Percentiles rank a stretch among this genome's conserved stretches.
phyloP scores from a whole-genome alignment of 2,329 filamentous ascomycete genomes.

The Cytospora piceicola region DNA sequence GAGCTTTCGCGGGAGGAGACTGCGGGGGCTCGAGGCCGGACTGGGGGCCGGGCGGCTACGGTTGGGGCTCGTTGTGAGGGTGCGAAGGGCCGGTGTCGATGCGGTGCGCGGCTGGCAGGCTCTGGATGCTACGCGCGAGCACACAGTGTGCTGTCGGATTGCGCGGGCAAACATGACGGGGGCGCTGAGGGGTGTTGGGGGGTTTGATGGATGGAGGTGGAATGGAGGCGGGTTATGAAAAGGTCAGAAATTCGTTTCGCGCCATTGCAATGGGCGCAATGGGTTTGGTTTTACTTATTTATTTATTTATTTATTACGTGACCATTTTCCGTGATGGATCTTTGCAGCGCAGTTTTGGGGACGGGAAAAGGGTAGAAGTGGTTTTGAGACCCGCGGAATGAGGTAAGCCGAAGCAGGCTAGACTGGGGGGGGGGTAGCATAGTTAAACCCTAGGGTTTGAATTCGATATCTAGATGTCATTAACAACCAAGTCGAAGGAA shows the following conservation, averaged over 20 bases:
- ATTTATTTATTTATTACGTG: slow-evolving; percentile 8
- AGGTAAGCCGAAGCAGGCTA: neutral
- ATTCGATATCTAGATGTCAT: too few relatives aligned
- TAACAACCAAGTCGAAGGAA: too few relatives aligned
- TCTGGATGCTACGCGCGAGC: slow-evolving; percentile 21
- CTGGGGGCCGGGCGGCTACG: neutral
- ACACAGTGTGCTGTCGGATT: slow-evolving; percentile 14
- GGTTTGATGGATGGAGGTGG: neutral
- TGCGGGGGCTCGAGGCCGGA: neutral
- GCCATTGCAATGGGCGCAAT: slow-evolving; percentile 27
- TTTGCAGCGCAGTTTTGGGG: slow-evolving; percentile 30
- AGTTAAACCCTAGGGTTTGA: neutral
- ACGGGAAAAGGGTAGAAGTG: slow-evolving; percentile 6
- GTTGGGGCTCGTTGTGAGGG: neutral
- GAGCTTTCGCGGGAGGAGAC: slow-evolving; percentile 16
- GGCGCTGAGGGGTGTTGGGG: neutral
- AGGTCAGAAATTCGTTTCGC: slow-evolving; percentile 11
- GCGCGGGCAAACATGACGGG: slow-evolving; percentile 26
- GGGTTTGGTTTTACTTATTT: neutral
- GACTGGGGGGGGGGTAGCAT: too few relatives aligned
- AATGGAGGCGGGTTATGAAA: slow-evolving; percentile 9
- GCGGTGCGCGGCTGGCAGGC: neutral
- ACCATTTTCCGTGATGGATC: slow-evolving; percentile 25
- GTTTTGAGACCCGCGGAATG: neutral
- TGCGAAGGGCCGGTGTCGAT: neutral